Conservation (phyloP, 805 yeast species). For the Komagataella populi region DNA sequence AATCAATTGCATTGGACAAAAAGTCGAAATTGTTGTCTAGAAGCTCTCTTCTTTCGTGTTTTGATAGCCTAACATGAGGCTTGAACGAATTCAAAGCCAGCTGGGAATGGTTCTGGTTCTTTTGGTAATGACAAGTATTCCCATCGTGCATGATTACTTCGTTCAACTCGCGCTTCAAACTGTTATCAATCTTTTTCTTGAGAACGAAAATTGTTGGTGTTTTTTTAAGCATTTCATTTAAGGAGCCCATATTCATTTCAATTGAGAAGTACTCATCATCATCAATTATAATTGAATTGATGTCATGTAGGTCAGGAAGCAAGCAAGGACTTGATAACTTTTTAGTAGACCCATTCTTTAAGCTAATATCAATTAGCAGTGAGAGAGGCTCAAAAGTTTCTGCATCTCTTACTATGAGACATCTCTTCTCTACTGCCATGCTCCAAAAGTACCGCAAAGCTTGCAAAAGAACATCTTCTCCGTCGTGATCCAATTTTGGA, state of each 20-base stretch:
- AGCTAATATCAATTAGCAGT: constrained; percentile 20
- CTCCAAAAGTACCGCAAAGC: constrained; percentile 90
- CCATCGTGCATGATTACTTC: neutral
- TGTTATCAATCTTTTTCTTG: constrained; percentile 26
- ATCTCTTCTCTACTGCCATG: constrained; percentile 65
- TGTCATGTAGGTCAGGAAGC: constrained; percentile 43
- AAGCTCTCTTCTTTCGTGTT: neutral
- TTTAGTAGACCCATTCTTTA: constrained; percentile 23
- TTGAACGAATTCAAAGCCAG: neutral
- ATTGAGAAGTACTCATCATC: constrained; percentile 41
- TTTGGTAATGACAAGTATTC: neutral
- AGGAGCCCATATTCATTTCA: constrained; percentile 26
- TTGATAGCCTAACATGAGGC: neutral
- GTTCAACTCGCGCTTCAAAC: constrained; percentile 5
- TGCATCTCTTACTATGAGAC: constrained; percentile 66
- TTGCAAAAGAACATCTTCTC: constrained; percentile 57
- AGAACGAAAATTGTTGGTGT: constrained; percentile 38
- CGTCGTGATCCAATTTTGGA: constrained; percentile 25
- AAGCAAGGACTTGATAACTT: constrained; percentile 47
- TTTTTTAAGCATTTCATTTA: constrained; percentile 23
- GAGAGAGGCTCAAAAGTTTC: constrained; percentile 42
- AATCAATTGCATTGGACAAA: constrained; percentile 36
- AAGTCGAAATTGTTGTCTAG: constrained; percentile 7
- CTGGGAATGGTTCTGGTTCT: neutral
- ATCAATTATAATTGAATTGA: constrained; percentile 31